These are phyloP conservation scores for Cercospora citrullina DNA, from an alignment of 2,329 filamentous ascomycete genomes.

Conservation along the genomic window DNA sequence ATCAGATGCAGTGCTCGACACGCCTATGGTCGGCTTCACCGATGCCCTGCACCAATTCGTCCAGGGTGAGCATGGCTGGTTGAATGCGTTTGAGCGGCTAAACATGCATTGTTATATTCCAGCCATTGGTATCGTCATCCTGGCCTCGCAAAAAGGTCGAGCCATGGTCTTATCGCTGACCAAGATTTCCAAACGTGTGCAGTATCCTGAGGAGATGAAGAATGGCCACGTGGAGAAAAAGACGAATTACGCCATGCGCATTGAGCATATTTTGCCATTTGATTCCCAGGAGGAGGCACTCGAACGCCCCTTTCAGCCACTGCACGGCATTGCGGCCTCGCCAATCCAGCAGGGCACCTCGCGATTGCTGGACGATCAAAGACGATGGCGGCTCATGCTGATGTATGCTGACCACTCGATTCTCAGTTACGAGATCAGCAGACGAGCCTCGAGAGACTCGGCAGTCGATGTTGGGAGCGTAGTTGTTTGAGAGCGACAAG, in stretches of 20 bases:
- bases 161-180: slow-evolving; percentile 65
- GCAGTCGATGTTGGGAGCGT: slow-evolving; percentile 25
- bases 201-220: slow-evolving; percentile 21
- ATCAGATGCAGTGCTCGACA: slow-evolving; percentile 15
- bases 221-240: slow-evolving; percentile 19
- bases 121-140: slow-evolving; percentile 67
- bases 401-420: slow-evolving; percentile 71
- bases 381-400: slow-evolving; percentile 67
- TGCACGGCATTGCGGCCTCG: slow-evolving; percentile 68
- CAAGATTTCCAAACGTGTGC: slow-evolving; percentile 23
- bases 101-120: slow-evolving; percentile 66
- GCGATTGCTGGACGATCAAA: slow-evolving; percentile 37
- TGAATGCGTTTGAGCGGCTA: slow-evolving; percentile 52
- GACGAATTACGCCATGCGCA: slow-evolving; percentile 49
- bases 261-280: slow-evolving; percentile 59
- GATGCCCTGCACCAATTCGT: slow-evolving; percentile 39
- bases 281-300: slow-evolving; percentile 53
- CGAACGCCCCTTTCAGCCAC: slow-evolving; percentile 50
- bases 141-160: slow-evolving; percentile 66
- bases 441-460: slow-evolving; percentile 23
- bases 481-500: slow-evolving; percentile 17
- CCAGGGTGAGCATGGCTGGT: slow-evolving; percentile 31
- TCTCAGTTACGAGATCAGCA: slow-evolving; percentile 66
- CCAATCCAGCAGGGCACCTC: slow-evolving; percentile 60
- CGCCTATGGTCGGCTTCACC: slow-evolving; percentile 42